Evolutionary conservation across 163 green algal genomes (phyloP).

Genomic region (Scenedesmus sp.): DNA sequence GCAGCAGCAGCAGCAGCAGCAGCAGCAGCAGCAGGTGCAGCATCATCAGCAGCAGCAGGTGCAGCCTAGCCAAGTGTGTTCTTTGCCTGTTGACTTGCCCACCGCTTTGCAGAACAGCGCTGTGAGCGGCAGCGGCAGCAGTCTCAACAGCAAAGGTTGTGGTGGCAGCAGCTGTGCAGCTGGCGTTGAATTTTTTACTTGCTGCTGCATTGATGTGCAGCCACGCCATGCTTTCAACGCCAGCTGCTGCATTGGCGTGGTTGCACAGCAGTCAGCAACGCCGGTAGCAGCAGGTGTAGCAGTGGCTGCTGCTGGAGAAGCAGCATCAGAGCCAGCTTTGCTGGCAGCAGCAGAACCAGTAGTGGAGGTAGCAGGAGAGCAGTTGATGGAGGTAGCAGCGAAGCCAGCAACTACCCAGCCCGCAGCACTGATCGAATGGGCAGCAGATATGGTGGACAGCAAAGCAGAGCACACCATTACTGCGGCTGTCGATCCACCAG

Average conservation of each 20-base stretch:
- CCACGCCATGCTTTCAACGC: too few relatives aligned
- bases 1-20: constrained; percentile 7
- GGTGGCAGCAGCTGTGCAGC: neutral
- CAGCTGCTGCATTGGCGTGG: neutral
- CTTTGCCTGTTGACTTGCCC: neutral
- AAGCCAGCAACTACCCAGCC: neutral
- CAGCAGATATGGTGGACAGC: neutral
- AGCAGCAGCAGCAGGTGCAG: neutral
- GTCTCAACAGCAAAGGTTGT: neutral
- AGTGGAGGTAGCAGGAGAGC: neutral
- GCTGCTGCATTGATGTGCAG: too few relatives aligned
- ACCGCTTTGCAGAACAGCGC: neutral
- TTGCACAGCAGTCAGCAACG: neutral
- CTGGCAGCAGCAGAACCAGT: too few relatives aligned
- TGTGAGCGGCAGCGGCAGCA: neutral
- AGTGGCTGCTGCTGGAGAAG: neutral
- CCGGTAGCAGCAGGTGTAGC: neutral
- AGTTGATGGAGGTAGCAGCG: neutral
- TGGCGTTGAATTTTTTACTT: neutral
- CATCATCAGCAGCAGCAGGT: neutral
- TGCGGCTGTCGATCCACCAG: neutral
- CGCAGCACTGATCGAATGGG: neutral
- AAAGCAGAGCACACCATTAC: neutral
- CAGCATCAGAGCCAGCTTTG: neutral
- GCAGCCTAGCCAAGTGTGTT: neutral